These are phyloP conservation scores for Viridothelium virens DNA, from an alignment of 495 filamentous ascomycete species.

Conservation along the genomic window DNA sequence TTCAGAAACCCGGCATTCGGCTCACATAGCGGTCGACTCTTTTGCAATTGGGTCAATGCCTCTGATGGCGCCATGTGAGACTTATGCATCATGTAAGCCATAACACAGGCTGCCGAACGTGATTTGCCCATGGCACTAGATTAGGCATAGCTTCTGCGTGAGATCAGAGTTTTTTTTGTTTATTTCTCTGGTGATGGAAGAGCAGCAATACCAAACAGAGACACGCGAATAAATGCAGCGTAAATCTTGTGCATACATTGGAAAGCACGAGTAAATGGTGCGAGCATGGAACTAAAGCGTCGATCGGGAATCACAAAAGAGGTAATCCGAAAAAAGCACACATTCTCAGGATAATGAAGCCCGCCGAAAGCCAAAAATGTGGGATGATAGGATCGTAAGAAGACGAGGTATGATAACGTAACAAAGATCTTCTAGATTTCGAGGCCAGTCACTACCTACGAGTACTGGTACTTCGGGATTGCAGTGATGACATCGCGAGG, in stretches of 20 bases:
- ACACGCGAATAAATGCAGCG: neutral
- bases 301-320: too few relatives aligned
- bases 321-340: too few relatives aligned
- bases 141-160: neutral
- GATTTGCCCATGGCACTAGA: conserved; percentile 92
- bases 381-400: too few relatives aligned
- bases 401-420: too few relatives aligned
- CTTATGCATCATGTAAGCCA: conserved; percentile 77
- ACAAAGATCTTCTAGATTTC: too few relatives aligned
- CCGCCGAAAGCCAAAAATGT: too few relatives aligned
- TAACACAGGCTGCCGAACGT: conserved; percentile 72
- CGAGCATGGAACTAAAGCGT: too few relatives aligned
- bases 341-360: too few relatives aligned
- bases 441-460: neutral
- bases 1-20: conserved; percentile 85
- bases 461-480: neutral
- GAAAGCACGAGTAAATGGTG: too few relatives aligned
- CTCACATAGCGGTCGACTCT: conserved; percentile 63
- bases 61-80: conserved; percentile 47
- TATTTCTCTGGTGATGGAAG: neutral
- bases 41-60: conserved; percentile 54
- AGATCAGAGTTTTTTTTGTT: neutral
- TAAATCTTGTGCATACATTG: neutral
- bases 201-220: neutral
- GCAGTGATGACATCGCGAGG: neutral